These are phyloP conservation scores for Margaritispora aquatica DNA, from an alignment of 495 filamentous ascomycete species.

Conservation along the genomic window DNA sequence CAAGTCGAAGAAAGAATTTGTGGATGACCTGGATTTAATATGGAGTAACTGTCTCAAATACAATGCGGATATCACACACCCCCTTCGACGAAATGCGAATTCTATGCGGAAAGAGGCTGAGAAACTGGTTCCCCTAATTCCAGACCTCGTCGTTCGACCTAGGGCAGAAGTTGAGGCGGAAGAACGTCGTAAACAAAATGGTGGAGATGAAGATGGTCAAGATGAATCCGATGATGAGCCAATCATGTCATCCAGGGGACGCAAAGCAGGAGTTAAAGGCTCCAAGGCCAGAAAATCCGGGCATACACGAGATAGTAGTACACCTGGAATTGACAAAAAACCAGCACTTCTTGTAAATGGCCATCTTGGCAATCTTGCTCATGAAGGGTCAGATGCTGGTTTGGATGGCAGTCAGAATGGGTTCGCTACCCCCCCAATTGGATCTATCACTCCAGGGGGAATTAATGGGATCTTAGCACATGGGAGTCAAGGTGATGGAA, in stretches of 20 bases:
- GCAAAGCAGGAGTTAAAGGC: conserved; percentile 76
- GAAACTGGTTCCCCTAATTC: conserved; percentile 90
- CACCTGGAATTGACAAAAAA: conserved; percentile 62
- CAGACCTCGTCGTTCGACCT: conserved; percentile 82
- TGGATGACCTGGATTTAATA: conserved; percentile 86
- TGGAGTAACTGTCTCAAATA: conserved; percentile 96
- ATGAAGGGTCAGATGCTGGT: conserved; percentile 43
- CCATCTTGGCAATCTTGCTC: conserved; percentile 36
- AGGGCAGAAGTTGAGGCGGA: conserved; percentile 95
- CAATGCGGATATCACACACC: conserved; percentile 84
- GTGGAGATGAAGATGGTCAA: conserved; percentile 72
- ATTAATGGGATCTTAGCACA: conserved; percentile 56
- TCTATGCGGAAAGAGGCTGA: conserved; percentile 96
- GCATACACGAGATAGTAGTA: conserved; percentile 71
- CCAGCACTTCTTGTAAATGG: conserved; percentile 48
- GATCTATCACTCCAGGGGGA: conserved; percentile 72
- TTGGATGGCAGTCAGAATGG: conserved; percentile 69
- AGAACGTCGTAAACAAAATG: conserved; percentile 74
- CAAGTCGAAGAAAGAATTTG: conserved; percentile 93
- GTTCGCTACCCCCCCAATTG: conserved; percentile 74
- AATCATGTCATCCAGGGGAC: conserved; percentile 93
- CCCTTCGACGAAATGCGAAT: conserved; percentile 85
- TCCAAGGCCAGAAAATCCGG: conserved; percentile 72
- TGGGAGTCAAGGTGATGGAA: conserved; percentile 68
- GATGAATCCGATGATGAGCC: conserved; percentile 97